Evolutionary conservation across 768 basidiomycete species (phyloP).

Genomic region (Lactifluus echinatus): DNA sequence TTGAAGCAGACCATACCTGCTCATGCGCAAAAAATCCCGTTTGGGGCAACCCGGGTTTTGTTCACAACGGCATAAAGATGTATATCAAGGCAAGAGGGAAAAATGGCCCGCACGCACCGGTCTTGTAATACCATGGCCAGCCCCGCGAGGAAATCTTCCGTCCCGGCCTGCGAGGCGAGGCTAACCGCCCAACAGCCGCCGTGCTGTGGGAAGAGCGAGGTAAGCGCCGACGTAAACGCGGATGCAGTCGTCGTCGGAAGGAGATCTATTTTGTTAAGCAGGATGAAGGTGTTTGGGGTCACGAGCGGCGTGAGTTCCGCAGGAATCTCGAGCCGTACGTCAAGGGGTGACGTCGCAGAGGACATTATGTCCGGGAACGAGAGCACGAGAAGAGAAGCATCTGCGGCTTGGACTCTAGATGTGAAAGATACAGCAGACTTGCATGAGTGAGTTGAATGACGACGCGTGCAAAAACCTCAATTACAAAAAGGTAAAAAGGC

Average conservation of each 20-base stretch:
- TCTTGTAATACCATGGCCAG: constrained; percentile 44
- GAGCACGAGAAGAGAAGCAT: constrained; percentile 74
- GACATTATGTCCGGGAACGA: constrained; percentile 51
- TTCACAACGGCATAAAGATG: too few relatives aligned
- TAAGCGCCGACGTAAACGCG: not conserved
- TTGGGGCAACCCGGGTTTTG: too few relatives aligned
- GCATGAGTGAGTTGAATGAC: too few relatives aligned
- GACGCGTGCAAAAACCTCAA: not conserved
- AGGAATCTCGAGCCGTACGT: constrained; percentile 32
- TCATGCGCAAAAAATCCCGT: not conserved
- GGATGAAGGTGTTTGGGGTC: constrained; percentile 49
- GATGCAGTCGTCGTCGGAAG: constrained; percentile 21
- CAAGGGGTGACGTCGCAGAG: not conserved
- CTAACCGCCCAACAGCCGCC: constrained; percentile 48
- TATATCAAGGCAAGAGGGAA: too few relatives aligned
- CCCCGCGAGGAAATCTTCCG: constrained; percentile 47
- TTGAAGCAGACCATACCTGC: constrained; percentile 16
- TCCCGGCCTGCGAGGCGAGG: constrained; percentile 50
- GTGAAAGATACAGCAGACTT: not conserved
- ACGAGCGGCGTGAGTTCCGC: constrained; percentile 42
- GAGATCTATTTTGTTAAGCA: constrained; percentile 77
- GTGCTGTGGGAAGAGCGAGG: not conserved
- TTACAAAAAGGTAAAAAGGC: not conserved
- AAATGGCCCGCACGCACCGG: constrained; percentile 36
- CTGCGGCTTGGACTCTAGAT: constrained; percentile 54